These are phyloP conservation scores for Coemansia sp. DNA, from an alignment of 192 early-diverging fungal genomes.

Conservation along the genomic window DNA sequence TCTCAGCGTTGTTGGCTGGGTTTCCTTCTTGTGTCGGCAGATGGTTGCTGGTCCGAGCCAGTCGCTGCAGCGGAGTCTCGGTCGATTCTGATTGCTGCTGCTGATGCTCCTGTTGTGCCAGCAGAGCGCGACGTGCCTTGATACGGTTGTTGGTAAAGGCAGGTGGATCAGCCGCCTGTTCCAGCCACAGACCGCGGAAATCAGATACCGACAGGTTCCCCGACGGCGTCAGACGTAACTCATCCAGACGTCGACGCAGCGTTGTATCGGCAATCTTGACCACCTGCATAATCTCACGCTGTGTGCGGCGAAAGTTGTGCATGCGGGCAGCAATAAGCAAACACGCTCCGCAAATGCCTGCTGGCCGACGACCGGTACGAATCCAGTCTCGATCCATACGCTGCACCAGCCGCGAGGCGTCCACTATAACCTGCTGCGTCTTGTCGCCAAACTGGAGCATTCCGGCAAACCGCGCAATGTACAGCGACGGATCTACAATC, in stretches of 20 bases:
- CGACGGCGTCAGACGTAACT: constrained; percentile 80
- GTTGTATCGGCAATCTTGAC: constrained; percentile 91
- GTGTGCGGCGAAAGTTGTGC: constrained; percentile 83
- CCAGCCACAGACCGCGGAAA: constrained; percentile 84
- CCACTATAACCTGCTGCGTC: constrained; percentile 69
- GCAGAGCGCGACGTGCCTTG: constrained; percentile 46
- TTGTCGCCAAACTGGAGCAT: constrained; percentile 90
- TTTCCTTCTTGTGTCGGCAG: background rate
- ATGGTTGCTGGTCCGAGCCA: constrained; percentile 6
- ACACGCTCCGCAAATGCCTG: constrained; percentile 93
- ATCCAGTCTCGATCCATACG: constrained; percentile 97
- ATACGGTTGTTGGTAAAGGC: constrained; percentile 64
- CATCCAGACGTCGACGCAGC: constrained; percentile 73
- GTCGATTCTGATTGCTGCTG: constrained; percentile 11
- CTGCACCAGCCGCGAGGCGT: constrained; percentile 78
- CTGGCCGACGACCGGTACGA: constrained; percentile 79
- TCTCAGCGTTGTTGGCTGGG: background rate
- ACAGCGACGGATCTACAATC: constrained; percentile 89
- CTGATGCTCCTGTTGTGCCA: constrained; percentile 5
- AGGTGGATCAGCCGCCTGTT: constrained; percentile 78
- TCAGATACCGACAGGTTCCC: constrained; percentile 72
- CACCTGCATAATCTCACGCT: constrained; percentile 79
- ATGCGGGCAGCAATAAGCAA: constrained; percentile 87
- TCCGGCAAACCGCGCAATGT: constrained; percentile 87
- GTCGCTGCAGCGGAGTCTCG: constrained; percentile 8